Base-by-base conservation (phyloP, 306 rosid species). In the Canavalia ensiformis region DNA sequence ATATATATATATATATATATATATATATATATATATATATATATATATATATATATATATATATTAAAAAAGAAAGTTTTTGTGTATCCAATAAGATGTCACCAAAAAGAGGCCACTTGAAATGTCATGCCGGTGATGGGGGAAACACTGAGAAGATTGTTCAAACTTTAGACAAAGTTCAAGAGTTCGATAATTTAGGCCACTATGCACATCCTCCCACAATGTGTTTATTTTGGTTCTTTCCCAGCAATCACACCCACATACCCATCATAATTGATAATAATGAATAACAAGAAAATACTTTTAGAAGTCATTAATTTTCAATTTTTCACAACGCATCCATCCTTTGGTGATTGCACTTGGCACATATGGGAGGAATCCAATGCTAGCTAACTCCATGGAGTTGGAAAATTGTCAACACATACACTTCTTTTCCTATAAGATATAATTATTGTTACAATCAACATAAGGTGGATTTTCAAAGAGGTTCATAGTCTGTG, bases 401-500 rank as follows among this genome's bases (percentile, higher is more conserved):
- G 25, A 8, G 12, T 42, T 63, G 37, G 59, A 64, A 76, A 63
- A 34, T 63, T 42, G 45, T 12, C 62, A 76, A n/a, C 2, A 7
- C 46, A 58, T 4, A 7, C 46, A 58, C 34, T 13, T 42, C 5
- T 5, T 51, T 55, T 54, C 0, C 7, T 30, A 66, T 55, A 31
- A 44, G 7, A 44, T 44, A 56, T 44, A 68, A 8, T 56, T 30
- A 9, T 9, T 8, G 52, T 69, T 60, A 7, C 4, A 35, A 64
- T 77, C 31, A 77, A 39, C n/a, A 66, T 67, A 13, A 44, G n/a
- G 13, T 47, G 11, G 69, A 62, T 49, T 49, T 76, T 79, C 18
- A 46, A 79, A 46, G 70, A 68, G 71, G 77, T 18, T 79, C 37
- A 64, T 57, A 46, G 30, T 30, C 5, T 73, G 35, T 75, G 81